These are phyloP conservation scores for Peniophora sp. DNA, from an alignment of 1,284 basidiomycete genomes.

Conservation along the genomic window DNA sequence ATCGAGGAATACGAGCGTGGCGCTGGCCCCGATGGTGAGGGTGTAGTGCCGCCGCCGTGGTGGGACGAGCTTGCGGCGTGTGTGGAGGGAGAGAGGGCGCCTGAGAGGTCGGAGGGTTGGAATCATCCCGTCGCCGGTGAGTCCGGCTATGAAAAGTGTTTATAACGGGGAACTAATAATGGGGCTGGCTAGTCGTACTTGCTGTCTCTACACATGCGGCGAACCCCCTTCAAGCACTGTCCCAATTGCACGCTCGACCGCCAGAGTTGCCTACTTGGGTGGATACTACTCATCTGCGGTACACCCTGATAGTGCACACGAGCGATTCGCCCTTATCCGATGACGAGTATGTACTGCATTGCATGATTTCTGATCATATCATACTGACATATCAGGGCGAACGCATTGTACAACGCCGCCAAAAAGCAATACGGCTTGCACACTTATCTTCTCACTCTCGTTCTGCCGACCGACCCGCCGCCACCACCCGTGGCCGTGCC, in stretches of 20 bases:
- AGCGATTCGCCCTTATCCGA: slow-evolving; percentile 58
- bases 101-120: slow-evolving; percentile 66
- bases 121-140: slow-evolving; percentile 74
- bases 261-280: slow-evolving; percentile 72
- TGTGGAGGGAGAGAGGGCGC: slow-evolving; percentile 65
- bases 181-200: slow-evolving; percentile 47
- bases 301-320: slow-evolving; percentile 70
- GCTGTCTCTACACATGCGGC: slow-evolving; percentile 70
- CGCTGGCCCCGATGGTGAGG: slow-evolving; percentile 12
- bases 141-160: slow-evolving; percentile 19
- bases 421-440: slow-evolving; percentile 78
- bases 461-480: slow-evolving; percentile 51
- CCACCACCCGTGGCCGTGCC: slow-evolving; percentile 55
- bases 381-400: slow-evolving; percentile 38
- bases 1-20: slow-evolving; percentile 38
- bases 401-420: slow-evolving; percentile 70
- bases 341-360: slow-evolving; percentile 55
- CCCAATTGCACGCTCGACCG: slow-evolving; percentile 54
- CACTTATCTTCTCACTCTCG: slow-evolving; percentile 57
- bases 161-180: slow-evolving; percentile 2
- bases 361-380: slow-evolving; percentile 5
- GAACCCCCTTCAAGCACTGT: slow-evolving; percentile 71
- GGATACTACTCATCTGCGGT: slow-evolving; percentile 58
- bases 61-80: slow-evolving; percentile 76
- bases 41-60: slow-evolving; percentile 55